Percentiles rank a stretch among this genome's conserved stretches.
Evolutionary conservation across 2,329 filamentous ascomycete species (phyloP).

Genomic region (Mycosphaerella arachidis): DNA sequence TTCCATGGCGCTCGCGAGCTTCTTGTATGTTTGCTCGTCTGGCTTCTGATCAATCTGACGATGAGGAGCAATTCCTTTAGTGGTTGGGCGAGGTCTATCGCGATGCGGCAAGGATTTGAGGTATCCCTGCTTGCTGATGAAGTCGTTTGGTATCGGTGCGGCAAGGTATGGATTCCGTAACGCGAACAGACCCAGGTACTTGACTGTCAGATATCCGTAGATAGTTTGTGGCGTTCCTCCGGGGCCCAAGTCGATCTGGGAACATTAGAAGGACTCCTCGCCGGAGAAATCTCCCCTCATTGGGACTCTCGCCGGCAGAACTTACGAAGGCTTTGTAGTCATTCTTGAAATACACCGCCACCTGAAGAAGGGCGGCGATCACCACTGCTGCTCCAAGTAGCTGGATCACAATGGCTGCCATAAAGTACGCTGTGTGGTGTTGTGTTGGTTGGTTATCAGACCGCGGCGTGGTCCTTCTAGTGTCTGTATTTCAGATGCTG

Average conservation of each 20-base stretch:
- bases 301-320: not conserved
- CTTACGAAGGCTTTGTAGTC: slow-evolving; percentile 9
- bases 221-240: slow-evolving; percentile 75
- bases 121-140: slow-evolving; percentile 55
- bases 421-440: not conserved
- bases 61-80: slow-evolving; percentile 76
- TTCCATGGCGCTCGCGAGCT: slow-evolving; percentile 52
- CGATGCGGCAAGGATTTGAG: slow-evolving; percentile 60
- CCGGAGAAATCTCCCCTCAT: no score
- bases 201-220: slow-evolving; percentile 67
- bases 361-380: not conserved
- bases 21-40: slow-evolving; percentile 50
- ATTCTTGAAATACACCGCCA: not conserved
- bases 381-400: not conserved
- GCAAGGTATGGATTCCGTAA: slow-evolving; percentile 66
- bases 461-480: not conserved
- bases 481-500: not conserved
- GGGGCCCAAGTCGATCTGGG: slow-evolving; percentile 58
- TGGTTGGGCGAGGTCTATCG: slow-evolving; percentile 58
- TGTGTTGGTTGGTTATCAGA: no score
- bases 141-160: slow-evolving; percentile 48
- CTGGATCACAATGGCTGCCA: not conserved
- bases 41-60: slow-evolving; percentile 69
- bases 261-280: not conserved
- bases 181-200: slow-evolving; percentile 66